phyloP scores from a whole-genome alignment of 2,329 filamentous ascomycete species.

The Fusarium siculi region DNA sequence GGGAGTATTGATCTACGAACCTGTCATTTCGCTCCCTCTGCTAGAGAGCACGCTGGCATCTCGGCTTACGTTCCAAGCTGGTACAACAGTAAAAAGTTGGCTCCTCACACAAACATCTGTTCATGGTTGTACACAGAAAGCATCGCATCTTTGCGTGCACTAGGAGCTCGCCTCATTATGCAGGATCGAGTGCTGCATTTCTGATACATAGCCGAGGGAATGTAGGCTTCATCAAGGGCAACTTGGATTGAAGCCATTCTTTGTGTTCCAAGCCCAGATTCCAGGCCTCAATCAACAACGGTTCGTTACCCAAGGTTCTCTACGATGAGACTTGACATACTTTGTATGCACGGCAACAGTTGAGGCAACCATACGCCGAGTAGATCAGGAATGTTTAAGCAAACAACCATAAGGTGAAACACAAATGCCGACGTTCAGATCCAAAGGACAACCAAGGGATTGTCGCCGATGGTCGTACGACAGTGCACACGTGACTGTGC shows the following conservation, averaged over 20 bases:
- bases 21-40: neutral
- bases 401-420: conserved; percentile 9
- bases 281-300: neutral
- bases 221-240: neutral
- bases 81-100: neutral
- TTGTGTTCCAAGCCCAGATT: neutral
- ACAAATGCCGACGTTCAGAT: neutral
- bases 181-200: neutral
- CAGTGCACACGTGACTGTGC: conserved; percentile 2
- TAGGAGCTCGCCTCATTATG: conserved; percentile 12
- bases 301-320: neutral
- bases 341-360: neutral
- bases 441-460: neutral
- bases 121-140: neutral
- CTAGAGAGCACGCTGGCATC: neutral
- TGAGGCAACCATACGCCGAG: neutral
- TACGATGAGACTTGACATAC: neutral
- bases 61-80: neutral
- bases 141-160: neutral
- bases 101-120: conserved; percentile 3
- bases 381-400: conserved; percentile 12
- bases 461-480: neutral
- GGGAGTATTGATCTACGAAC: neutral
- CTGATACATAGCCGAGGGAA: neutral
- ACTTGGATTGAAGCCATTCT: neutral